Percentiles rank a stretch among this genome's conserved stretches.
phyloP scores from a whole-genome alignment of 2,329 filamentous ascomycete genomes.

The Penicillium sp. region DNA sequence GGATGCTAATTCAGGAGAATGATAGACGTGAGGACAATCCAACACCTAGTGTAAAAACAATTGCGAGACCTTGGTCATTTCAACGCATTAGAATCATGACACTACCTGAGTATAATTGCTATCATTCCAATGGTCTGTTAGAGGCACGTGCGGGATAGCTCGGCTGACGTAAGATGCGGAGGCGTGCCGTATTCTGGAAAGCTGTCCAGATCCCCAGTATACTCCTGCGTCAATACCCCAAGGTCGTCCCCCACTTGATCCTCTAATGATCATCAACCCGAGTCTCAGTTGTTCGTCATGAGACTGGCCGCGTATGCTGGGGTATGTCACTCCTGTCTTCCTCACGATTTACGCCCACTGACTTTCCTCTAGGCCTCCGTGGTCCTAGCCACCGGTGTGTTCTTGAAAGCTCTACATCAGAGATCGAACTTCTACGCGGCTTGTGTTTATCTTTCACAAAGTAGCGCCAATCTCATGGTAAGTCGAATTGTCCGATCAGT shows the following conservation, averaged over 20 bases:
- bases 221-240: slow-evolving; percentile 15
- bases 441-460: slow-evolving; percentile 94
- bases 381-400: slow-evolving; percentile 77
- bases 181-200: slow-evolving; percentile 23
- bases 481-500: slow-evolving; percentile 37
- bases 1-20: no score
- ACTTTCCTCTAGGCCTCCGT: slow-evolving; percentile 65
- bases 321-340: slow-evolving; percentile 19
- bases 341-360: no score
- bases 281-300: slow-evolving; percentile 38
- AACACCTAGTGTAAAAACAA: no score
- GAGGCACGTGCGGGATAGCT: slow-evolving; percentile 4
- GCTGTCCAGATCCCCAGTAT: slow-evolving; percentile 28
- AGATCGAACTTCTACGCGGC: slow-evolving; percentile 98
- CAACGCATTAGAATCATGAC: neutral
- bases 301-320: slow-evolving; percentile 54
- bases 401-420: slow-evolving; percentile 90
- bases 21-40: no score
- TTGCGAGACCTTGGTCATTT: no score
- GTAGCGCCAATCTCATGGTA: slow-evolving; percentile 92
- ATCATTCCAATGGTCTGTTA: neutral
- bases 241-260: neutral
- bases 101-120: neutral
- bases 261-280: slow-evolving; percentile 31
- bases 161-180: slow-evolving; percentile 30